These are phyloP conservation scores for Alternaria solani DNA, from an alignment of 2,329 filamentous ascomycete genomes.

Conservation along the genomic window DNA sequence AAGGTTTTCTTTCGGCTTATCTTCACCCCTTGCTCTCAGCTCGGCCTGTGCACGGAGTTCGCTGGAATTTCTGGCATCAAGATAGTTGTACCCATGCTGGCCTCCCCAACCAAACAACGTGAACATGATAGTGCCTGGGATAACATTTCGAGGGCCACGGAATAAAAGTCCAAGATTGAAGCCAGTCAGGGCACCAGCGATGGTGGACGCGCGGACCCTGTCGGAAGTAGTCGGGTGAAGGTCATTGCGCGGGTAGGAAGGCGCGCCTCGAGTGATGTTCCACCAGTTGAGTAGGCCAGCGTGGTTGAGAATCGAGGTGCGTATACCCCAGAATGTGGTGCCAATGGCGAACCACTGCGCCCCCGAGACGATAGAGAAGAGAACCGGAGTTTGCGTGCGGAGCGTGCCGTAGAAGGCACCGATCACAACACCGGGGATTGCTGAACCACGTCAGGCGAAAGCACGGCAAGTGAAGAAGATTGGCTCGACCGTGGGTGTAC, in stretches of 20 bases:
- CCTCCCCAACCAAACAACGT: slow-evolving; percentile 65
- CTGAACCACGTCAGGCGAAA: slow-evolving; percentile 43
- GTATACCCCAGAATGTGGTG: slow-evolving; percentile 75
- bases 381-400: slow-evolving; percentile 69
- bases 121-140: slow-evolving; percentile 68
- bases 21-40: slow-evolving; percentile 28
- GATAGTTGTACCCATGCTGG: slow-evolving; percentile 63
- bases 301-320: slow-evolving; percentile 50
- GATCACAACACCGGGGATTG: slow-evolving; percentile 70
- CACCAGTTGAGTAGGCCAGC: slow-evolving; percentile 43
- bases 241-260: slow-evolving; percentile 30
- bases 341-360: slow-evolving; percentile 84
- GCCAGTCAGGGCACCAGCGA: slow-evolving; percentile 74
- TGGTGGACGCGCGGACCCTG: slow-evolving; percentile 70
- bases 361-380: slow-evolving; percentile 77
- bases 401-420: slow-evolving; percentile 60
- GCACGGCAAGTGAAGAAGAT: not conserved
- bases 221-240: slow-evolving; percentile 65
- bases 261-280: slow-evolving; percentile 37
- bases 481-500: not conserved
- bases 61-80: slow-evolving; percentile 57
- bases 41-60: slow-evolving; percentile 46
- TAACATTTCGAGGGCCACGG: slow-evolving; percentile 49
- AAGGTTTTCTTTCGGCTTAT: slow-evolving; percentile 52
- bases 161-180: slow-evolving; percentile 63